phyloP scores from a whole-genome alignment of 225 moss, liverwort and hornwort species.

The Takakia lepidozioides region DNA sequence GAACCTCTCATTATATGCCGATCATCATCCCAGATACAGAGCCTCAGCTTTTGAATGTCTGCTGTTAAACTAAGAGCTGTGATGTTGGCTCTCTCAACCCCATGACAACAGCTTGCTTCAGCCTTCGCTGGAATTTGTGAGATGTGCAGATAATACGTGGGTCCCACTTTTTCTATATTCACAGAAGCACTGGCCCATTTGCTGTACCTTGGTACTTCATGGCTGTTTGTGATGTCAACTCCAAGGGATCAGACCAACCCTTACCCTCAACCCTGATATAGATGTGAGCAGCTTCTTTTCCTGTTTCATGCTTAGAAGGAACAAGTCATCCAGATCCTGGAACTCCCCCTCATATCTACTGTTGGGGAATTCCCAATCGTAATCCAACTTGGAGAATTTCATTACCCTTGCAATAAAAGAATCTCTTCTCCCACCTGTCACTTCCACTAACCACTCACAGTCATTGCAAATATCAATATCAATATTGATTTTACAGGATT shows the following conservation, averaged over 20 bases:
- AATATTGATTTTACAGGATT: too few relatives aligned
- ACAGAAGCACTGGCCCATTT: slow-evolving; percentile 4
- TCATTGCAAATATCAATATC: slow-evolving; percentile 6
- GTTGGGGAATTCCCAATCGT: slow-evolving; percentile 3
- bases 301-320: slow-evolving; percentile 6
- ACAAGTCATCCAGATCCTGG: slow-evolving; percentile 9
- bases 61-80: slow-evolving; percentile 2
- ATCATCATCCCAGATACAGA: slow-evolving; percentile 10
- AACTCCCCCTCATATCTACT: not conserved
- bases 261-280: slow-evolving; percentile 9
- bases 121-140: not conserved
- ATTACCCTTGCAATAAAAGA: slow-evolving; percentile 2
- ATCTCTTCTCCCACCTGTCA: slow-evolving; percentile 5
- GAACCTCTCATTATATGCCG: slow-evolving; percentile 7
- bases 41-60: slow-evolving; percentile 6
- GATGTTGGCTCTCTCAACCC: too few relatives aligned
- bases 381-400: slow-evolving; percentile 5
- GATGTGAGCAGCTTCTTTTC: slow-evolving; percentile 1
- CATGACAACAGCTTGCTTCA: not conserved
- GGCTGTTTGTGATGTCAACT: slow-evolving; percentile 6
- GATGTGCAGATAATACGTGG: slow-evolving; percentile 9
- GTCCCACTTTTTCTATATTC: slow-evolving; percentile 12
- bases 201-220: slow-evolving; percentile 6
- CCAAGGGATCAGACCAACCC: slow-evolving; percentile 10
- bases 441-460: slow-evolving; percentile 7